These are phyloP conservation scores for Trichocomaceae sp. DNA, from an alignment of 2,329 filamentous ascomycete species.

Conservation along the genomic window DNA sequence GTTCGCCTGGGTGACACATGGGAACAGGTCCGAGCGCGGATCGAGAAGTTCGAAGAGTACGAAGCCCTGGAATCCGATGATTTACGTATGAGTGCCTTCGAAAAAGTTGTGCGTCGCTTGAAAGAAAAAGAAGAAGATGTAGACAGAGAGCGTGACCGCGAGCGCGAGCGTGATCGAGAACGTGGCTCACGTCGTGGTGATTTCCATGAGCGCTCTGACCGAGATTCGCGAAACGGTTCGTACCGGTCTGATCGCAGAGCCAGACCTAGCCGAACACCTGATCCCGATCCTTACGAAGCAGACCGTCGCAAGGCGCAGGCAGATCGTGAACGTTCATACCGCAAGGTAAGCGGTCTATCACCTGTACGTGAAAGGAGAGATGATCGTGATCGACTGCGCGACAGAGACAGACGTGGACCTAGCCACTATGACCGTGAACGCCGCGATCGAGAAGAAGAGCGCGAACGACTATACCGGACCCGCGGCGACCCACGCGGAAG, in stretches of 20 bases:
- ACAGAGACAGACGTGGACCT: slow-evolving; percentile 27
- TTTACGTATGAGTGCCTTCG: slow-evolving; percentile 73
- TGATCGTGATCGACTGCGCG: slow-evolving; percentile 33
- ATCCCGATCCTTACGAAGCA: slow-evolving; percentile 88
- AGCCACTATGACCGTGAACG: slow-evolving; percentile 71
- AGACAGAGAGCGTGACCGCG: slow-evolving; percentile 54
- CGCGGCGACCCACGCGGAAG: slow-evolving; percentile 74
- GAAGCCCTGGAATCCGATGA: slow-evolving; percentile 77
- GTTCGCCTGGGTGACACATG: slow-evolving; percentile 73
- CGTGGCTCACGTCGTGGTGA: slow-evolving; percentile 47
- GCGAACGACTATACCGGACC: slow-evolving; percentile 75
- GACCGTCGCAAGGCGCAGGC: slow-evolving; percentile 90
- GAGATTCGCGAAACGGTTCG: slow-evolving; percentile 12
- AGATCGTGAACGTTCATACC: slow-evolving; percentile 87
- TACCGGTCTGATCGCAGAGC: slow-evolving; percentile 25
- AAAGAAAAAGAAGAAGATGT: slow-evolving; percentile 82
- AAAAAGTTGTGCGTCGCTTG: slow-evolving; percentile 84
- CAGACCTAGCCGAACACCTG: slow-evolving; percentile 77
- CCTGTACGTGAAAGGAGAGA: slow-evolving; percentile 38
- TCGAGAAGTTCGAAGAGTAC: slow-evolving; percentile 79
- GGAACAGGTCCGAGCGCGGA: slow-evolving; percentile 74
- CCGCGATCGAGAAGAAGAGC: slow-evolving; percentile 79
- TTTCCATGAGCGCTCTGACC: slow-evolving; percentile 11
- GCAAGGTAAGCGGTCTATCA: slow-evolving; percentile 64
- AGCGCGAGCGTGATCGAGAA: slow-evolving; percentile 44